phyloP scores from a whole-genome alignment of 345 rosid species.

The Diplotaxis tenuifolia region DNA sequence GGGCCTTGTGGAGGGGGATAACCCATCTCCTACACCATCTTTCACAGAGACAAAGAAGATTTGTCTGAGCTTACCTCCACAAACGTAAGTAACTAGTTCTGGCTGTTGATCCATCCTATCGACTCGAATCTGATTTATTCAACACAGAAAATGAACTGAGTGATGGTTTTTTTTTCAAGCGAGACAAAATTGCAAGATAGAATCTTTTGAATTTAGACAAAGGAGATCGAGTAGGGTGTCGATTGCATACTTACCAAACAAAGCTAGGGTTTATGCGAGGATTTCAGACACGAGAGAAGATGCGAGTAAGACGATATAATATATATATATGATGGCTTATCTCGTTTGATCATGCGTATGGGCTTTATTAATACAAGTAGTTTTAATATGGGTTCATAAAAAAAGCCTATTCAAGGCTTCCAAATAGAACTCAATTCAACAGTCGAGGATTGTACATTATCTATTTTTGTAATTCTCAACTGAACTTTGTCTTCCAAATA shows the following conservation, averaged over 20 bases:
- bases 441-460: no score
- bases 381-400: background rate
- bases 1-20: no score
- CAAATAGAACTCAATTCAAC: no score
- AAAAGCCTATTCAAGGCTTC: background rate
- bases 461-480: no score
- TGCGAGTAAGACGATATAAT: background rate
- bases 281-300: background rate
- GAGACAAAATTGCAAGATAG: background rate
- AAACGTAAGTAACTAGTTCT: constrained; percentile 82
- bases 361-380: background rate
- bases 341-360: background rate
- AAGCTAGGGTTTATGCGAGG: constrained; percentile 19
- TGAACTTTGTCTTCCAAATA: no score
- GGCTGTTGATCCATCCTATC: constrained; percentile 70
- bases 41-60: no score
- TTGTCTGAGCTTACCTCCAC: constrained; percentile 64
- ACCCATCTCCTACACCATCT: no score
- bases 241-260: constrained; percentile 14
- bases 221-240: background rate
- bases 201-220: background rate
- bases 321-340: background rate
- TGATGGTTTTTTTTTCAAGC: background rate
- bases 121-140: background rate
- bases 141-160: background rate